A percentile compares a stretch with the other conserved stretches of the same genome.
Evolutionary conservation across 108 stramenopile species (phyloP).

Genomic region (Craspedostauros australis): DNA sequence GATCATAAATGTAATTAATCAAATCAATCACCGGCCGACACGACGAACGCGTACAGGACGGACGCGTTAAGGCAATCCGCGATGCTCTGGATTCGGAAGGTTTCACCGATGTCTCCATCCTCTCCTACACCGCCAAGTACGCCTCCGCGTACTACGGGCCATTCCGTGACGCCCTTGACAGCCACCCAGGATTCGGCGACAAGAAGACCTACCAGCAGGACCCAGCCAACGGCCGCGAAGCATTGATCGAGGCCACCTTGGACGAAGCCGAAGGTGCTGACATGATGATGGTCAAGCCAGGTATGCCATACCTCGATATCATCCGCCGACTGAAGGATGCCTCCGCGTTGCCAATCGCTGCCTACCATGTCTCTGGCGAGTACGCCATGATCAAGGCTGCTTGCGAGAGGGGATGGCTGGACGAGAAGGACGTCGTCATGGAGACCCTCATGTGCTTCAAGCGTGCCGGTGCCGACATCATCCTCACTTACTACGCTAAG

Average conservation of each 20-base stretch:
- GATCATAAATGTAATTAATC: too few species aligned
- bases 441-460: conserved; percentile 97
- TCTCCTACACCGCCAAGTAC: conserved; percentile 99
- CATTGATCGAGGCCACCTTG: conserved; percentile 89
- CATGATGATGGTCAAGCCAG: conserved; percentile 99
- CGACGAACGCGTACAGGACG: too few species aligned
- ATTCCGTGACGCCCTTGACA: conserved; percentile 98
- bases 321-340: conserved; percentile 89
- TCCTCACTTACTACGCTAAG: conserved; percentile 98
- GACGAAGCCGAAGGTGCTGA: conserved; percentile 98
- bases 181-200: conserved; percentile 90
- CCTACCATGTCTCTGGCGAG: conserved; percentile 99
- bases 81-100: conserved; percentile 97
- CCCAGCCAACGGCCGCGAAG: conserved; percentile 95
- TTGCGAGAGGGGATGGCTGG: conserved; percentile 92
- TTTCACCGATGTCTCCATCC: conserved; percentile 96
- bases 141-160: conserved; percentile 98
- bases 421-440: conserved; percentile 91
- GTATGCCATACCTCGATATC: conserved; percentile 98
- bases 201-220: conserved; percentile 99
- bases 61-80: conserved; percentile 95
- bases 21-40: too few species aligned
- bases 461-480: conserved; percentile 96
- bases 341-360: conserved; percentile 89
- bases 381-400: conserved; percentile 99